Conservation (phyloP, 2,329 filamentous ascomycete species). For the Scedosporium aurantiacum region DNA sequence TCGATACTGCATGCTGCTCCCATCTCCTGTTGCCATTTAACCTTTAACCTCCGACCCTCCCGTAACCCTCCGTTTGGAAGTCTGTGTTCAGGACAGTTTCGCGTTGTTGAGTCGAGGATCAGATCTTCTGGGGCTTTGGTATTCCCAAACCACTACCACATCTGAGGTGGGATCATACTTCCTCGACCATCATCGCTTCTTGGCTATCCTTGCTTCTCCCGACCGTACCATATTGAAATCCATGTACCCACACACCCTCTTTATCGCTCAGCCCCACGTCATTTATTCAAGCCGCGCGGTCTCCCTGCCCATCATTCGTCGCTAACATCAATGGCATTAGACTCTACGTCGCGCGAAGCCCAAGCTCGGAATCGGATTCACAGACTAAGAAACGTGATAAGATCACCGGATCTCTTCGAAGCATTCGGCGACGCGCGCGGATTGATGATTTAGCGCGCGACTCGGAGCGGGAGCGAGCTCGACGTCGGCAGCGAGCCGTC, state of each 20-base stretch:
- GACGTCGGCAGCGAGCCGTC: background rate
- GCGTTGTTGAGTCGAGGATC: background rate
- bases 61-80: background rate
- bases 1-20: background rate
- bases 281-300: background rate
- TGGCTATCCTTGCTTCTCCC: background rate
- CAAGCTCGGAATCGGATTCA: background rate
- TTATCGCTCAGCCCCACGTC: background rate
- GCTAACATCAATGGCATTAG: background rate
- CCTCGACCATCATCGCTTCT: background rate
- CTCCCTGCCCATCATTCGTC: background rate
- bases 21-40: background rate
- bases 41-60: background rate
- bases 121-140: background rate
- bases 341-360: constrained; percentile 1
- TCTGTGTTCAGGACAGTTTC: background rate
- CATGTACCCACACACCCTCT: background rate
- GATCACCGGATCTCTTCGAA: background rate
- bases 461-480: background rate
- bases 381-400: constrained; percentile 3
- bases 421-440: constrained; percentile 4
- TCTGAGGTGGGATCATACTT: background rate
- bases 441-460: background rate
- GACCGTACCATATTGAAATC: background rate
- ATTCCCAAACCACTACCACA: background rate